Percentiles rank a stretch among this genome's conserved stretches.
These are phyloP conservation scores for Mortierella sp. DNA, from an alignment of 371 early-diverging fungal genomes.

Conservation along the genomic window DNA sequence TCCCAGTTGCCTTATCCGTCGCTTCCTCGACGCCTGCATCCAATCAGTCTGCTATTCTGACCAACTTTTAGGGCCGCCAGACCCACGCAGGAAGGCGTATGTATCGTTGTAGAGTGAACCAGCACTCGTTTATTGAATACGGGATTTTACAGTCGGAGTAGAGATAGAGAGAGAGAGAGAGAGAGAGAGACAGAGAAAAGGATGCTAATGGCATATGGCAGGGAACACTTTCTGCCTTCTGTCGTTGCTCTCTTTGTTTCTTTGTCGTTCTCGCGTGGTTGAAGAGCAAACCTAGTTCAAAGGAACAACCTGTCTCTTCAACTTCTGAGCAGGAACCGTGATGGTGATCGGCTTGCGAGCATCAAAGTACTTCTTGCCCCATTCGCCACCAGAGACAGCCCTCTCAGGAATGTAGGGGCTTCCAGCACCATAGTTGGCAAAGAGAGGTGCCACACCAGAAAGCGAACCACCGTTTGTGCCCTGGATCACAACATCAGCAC, in stretches of 20 bases:
- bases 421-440: conserved; percentile 59
- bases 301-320: conserved; percentile 35
- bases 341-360: conserved; percentile 42
- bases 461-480: conserved; percentile 55
- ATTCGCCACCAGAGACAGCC: conserved; percentile 33
- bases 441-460: conserved; percentile 62
- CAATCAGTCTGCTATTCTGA: no score
- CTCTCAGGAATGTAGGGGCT: conserved; percentile 43
- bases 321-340: conserved; percentile 38
- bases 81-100: no score
- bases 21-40: no score
- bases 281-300: background rate
- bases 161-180: background rate
- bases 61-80: no score
- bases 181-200: conserved; percentile 1
- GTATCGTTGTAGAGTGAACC: no score
- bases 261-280: background rate
- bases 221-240: background rate
- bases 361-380: conserved; percentile 47
- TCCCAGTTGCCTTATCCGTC: no score
- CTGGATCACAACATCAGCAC: conserved; percentile 67
- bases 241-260: background rate
- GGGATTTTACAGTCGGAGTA: no score
- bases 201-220: no score
- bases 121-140: background rate